These are phyloP conservation scores for Elsinoe necatrix DNA, from an alignment of 2,329 filamentous ascomycete species.

Conservation along the genomic window DNA sequence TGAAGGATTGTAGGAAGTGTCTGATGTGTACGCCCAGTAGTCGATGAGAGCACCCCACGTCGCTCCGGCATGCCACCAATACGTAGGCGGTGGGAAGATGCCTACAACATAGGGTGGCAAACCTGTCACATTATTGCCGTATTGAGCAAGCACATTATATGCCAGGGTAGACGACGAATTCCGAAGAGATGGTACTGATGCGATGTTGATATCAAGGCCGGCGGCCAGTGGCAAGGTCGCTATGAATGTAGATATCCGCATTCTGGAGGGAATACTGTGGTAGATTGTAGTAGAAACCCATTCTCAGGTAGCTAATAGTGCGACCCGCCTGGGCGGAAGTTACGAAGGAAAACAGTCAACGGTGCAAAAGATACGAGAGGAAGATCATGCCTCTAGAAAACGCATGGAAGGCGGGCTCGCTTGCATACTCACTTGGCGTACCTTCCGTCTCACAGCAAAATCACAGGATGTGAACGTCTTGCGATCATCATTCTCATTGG, in stretches of 20 bases:
- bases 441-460: background rate
- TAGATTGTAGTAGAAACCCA: too few species aligned
- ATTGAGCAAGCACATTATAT: background rate
- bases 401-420: conserved; percentile 1
- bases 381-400: background rate
- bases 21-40: conserved; percentile 40
- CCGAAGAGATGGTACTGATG: background rate
- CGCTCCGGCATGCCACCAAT: conserved; percentile 38
- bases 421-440: conserved; percentile 11
- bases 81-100: conserved; percentile 34
- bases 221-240: background rate
- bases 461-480: background rate
- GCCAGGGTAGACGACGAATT: background rate
- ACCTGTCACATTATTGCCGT: background rate
- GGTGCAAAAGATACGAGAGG: background rate
- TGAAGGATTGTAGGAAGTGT: conserved; percentile 35
- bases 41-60: conserved; percentile 26
- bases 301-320: background rate
- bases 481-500: background rate
- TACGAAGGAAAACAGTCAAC: conserved; percentile 5
- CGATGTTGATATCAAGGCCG: background rate
- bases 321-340: background rate
- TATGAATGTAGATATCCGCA: background rate
- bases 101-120: conserved; percentile 1
- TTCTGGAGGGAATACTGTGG: background rate